phyloP scores from a whole-genome alignment of 179 eudicot genomes.

The Spergularia azorica region DNA sequence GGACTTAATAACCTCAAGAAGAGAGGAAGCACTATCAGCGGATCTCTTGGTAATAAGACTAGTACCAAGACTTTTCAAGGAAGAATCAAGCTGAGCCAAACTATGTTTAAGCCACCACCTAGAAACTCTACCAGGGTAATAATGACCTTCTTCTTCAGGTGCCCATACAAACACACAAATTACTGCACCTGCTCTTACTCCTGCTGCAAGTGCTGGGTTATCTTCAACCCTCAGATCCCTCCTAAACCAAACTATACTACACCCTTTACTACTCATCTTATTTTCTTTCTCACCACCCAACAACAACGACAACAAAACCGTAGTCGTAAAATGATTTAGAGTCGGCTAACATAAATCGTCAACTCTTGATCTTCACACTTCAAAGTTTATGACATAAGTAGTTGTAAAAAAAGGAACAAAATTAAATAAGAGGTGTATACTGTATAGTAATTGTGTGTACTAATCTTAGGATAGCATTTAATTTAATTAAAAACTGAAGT shows the following conservation, averaged over 20 bases:
- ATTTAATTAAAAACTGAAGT: slow-evolving; percentile 4
- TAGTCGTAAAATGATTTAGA: background rate
- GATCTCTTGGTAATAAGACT: slow-evolving; percentile 87
- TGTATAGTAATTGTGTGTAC: background rate
- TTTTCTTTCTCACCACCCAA: background rate
- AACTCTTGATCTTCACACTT: slow-evolving; percentile 5
- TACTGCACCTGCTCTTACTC: slow-evolving; percentile 77
- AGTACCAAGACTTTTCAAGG: slow-evolving; percentile 83
- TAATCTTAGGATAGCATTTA: slow-evolving; percentile 16
- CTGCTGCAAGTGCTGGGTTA: slow-evolving; percentile 90
- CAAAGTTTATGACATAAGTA: background rate
- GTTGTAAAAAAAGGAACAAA: background rate
- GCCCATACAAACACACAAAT: slow-evolving; percentile 84
- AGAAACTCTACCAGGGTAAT: slow-evolving; percentile 89
- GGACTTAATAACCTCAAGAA: slow-evolving; percentile 72
- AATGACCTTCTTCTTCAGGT: slow-evolving; percentile 96
- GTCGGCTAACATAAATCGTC: background rate
- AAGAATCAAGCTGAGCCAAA: slow-evolving; percentile 73
- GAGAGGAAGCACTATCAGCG: slow-evolving; percentile 71
- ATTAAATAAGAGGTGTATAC: background rate
- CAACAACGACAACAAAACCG: background rate
- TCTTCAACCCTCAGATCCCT: slow-evolving; percentile 96
- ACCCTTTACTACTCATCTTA: slow-evolving; percentile 49
- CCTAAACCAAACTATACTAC: slow-evolving; percentile 98
- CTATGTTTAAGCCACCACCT: slow-evolving; percentile 99